Conservation (phyloP, 169 alveolate species). For the Cryptosporidium andersoni region DNA sequence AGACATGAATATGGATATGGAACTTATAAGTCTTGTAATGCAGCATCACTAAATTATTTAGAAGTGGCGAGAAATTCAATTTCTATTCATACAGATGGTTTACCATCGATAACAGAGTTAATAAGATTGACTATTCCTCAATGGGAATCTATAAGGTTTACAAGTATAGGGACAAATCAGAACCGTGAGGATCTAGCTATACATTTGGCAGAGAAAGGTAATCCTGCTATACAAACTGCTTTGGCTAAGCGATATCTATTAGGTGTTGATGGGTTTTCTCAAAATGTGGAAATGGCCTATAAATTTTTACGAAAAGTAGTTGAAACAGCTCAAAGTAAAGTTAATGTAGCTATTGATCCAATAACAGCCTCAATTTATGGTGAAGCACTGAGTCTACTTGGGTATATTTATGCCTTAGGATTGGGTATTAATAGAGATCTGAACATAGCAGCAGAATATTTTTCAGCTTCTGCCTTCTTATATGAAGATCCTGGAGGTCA, state of each 20-base stretch:
- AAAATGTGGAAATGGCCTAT: slow-evolving; percentile 21
- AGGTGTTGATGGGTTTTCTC: slow-evolving; percentile 56
- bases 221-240: slow-evolving; percentile 37
- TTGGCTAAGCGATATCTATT: slow-evolving; percentile 54
- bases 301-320: slow-evolving; percentile 49
- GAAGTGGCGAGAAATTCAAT: slow-evolving; percentile 29
- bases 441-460: slow-evolving; percentile 40
- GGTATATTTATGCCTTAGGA: slow-evolving; percentile 62
- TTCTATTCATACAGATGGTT: slow-evolving; percentile 10
- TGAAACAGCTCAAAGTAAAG: slow-evolving; percentile 31
- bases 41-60: slow-evolving; percentile 34
- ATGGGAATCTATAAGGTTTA: slow-evolving; percentile 57
- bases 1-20: slow-evolving; percentile 63
- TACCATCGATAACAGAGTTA: slow-evolving; percentile 14
- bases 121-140: slow-evolving; percentile 50
- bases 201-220: slow-evolving; percentile 60
- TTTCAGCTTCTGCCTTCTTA: slow-evolving; percentile 53
- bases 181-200: slow-evolving; percentile 58
- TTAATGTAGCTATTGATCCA: slow-evolving; percentile 34
- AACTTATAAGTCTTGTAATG: slow-evolving; percentile 24
- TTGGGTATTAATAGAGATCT: slow-evolving; percentile 23
- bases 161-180: slow-evolving; percentile 5
- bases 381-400: slow-evolving; percentile 61
- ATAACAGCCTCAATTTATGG: slow-evolving; percentile 40
- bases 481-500: slow-evolving; percentile 69